Percentiles rank a stretch among this genome's conserved stretches.
These are phyloP conservation scores for Neofusicoccum kwambonambiense DNA, from an alignment of 2,329 filamentous ascomycete genomes.

Conservation along the genomic window DNA sequence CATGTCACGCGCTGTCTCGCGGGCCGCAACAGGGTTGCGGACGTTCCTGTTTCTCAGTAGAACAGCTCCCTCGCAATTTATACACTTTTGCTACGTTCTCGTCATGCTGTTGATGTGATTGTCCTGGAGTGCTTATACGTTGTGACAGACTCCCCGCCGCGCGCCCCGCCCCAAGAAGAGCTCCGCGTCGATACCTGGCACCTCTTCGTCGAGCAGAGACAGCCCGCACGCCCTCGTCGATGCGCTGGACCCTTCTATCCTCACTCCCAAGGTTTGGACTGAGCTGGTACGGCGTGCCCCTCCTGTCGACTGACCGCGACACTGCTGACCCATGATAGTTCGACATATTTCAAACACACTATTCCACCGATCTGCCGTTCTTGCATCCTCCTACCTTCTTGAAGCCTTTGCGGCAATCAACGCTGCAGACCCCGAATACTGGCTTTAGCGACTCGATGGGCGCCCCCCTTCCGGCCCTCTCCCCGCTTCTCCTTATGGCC, in stretches of 20 bases:
- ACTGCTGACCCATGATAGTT: constrained; percentile 41
- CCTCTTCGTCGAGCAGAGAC: constrained; percentile 44
- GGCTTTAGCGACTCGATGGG: constrained; percentile 30
- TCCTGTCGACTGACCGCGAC: constrained; percentile 15
- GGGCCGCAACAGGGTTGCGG: neutral
- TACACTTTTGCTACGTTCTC: neutral
- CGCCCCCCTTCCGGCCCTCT: constrained; percentile 27
- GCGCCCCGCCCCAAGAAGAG: constrained; percentile 37
- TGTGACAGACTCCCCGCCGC: constrained; percentile 16
- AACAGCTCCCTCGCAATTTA: constrained; percentile 18
- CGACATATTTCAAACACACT: constrained; percentile 69
- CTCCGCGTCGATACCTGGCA: constrained; percentile 33
- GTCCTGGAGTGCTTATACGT: constrained; percentile 12
- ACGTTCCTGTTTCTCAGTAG: constrained; percentile 8
- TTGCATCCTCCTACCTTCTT: constrained; percentile 65
- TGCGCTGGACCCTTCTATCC: constrained; percentile 59
- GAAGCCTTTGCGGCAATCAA: constrained; percentile 42
- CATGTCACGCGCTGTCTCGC: neutral
- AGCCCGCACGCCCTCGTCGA: constrained; percentile 52
- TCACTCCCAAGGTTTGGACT: constrained; percentile 66
- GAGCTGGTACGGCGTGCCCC: constrained; percentile 46
- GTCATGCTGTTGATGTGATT: constrained; percentile 14
- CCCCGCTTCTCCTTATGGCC: constrained; percentile 58
- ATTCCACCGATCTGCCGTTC: constrained; percentile 70
- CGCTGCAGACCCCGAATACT: constrained; percentile 22